These are phyloP conservation scores for Exobasidium rhododendri DNA, from an alignment of 1,284 basidiomycete genomes.

Conservation along the genomic window DNA sequence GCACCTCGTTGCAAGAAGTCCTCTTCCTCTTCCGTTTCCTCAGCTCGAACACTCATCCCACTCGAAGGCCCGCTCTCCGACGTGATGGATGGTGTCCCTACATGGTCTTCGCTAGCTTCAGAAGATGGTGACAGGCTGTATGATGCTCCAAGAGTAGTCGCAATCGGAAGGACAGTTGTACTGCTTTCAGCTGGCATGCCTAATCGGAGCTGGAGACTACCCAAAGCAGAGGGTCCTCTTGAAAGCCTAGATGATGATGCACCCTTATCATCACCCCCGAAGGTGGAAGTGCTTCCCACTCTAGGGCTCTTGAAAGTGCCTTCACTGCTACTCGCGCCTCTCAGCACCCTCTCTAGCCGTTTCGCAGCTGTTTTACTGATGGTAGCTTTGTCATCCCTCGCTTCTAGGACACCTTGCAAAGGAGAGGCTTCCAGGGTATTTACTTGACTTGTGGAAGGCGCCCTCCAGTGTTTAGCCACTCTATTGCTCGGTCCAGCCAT, in stretches of 20 bases:
- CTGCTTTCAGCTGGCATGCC: not conserved
- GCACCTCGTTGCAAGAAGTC: too few species aligned
- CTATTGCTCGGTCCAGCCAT: not conserved
- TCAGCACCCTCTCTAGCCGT: constrained; percentile 34
- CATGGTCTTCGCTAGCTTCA: not conserved
- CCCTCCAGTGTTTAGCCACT: not conserved
- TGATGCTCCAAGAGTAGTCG: not conserved
- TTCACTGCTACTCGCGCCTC: not conserved
- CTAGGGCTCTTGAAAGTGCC: not conserved
- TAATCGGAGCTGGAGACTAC: not conserved
- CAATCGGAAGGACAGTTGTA: not conserved
- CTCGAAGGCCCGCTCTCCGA: not conserved
- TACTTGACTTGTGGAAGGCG: not conserved
- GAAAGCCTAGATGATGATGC: not conserved
- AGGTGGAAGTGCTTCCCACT: not conserved
- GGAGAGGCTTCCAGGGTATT: not conserved
- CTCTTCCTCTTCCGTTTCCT: not conserved
- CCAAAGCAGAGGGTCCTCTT: not conserved
- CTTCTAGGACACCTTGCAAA: constrained; percentile 25
- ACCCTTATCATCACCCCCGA: not conserved
- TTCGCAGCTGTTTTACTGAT: constrained; percentile 42
- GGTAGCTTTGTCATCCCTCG: constrained; percentile 32
- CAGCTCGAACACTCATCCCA: not conserved
- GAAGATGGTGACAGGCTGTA: not conserved
- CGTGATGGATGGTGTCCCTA: not conserved